Percentiles rank a stretch among this genome's conserved stretches.
These are phyloP conservation scores for Didymella lethalis DNA, from an alignment of 2,329 filamentous ascomycete genomes.

Conservation along the genomic window DNA sequence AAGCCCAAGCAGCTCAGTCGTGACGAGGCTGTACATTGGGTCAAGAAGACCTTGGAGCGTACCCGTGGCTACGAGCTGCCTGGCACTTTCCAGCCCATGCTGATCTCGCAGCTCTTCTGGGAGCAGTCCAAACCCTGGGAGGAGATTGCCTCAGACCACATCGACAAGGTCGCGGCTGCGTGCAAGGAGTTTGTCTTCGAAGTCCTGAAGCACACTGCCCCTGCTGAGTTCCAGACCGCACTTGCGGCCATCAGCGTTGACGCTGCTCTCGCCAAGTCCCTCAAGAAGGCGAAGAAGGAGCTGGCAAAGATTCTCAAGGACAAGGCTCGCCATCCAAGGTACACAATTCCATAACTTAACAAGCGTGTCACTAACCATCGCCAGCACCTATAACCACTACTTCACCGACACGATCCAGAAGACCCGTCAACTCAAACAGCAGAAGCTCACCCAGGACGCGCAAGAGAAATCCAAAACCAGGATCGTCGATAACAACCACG, in stretches of 20 bases:
- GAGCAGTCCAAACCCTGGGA: slow-evolving; percentile 67
- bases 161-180: slow-evolving; percentile 22
- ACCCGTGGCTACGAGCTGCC: slow-evolving; percentile 65
- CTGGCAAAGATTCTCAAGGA: slow-evolving; percentile 57
- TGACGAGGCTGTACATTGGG: slow-evolving; percentile 35
- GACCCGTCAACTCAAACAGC: slow-evolving; percentile 28
- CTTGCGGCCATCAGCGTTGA: background rate
- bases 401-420: slow-evolving; percentile 43
- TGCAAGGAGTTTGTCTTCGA: slow-evolving; percentile 1
- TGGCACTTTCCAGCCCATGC: slow-evolving; percentile 66
- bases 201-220: background rate
- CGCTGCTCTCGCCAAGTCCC: slow-evolving; percentile 29
- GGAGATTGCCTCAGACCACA: slow-evolving; percentile 48
- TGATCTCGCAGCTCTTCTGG: slow-evolving; percentile 67
- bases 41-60: slow-evolving; percentile 51
- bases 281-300: slow-evolving; percentile 49
- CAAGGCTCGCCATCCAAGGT: slow-evolving; percentile 54
- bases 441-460: slow-evolving; percentile 1
- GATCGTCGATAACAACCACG: background rate
- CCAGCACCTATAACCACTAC: slow-evolving; percentile 62
- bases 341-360: no score
- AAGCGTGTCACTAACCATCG: no score
- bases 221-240: background rate
- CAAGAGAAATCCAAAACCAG: background rate
- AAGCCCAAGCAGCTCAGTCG: slow-evolving; percentile 1